Percentiles rank a stretch among this genome's conserved stretches.
These are phyloP conservation scores for Parathielavia hyrcaniae DNA, from an alignment of 495 filamentous ascomycete genomes.

Conservation along the genomic window DNA sequence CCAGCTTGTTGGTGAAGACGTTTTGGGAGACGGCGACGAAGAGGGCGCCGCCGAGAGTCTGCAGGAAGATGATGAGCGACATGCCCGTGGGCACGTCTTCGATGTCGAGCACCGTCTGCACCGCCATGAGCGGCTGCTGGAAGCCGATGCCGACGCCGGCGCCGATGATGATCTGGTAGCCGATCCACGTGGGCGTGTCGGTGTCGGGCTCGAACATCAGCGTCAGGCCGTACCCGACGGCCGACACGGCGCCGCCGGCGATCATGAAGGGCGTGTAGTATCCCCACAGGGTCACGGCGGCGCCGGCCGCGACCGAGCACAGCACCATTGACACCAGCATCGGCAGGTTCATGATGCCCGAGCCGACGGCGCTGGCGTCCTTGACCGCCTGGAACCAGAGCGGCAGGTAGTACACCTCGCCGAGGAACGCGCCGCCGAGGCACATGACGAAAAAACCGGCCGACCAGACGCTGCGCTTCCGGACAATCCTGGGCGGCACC, in stretches of 20 bases:
- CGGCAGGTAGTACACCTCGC: conserved; percentile 67
- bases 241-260: conserved; percentile 48
- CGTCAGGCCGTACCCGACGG: conserved; percentile 66
- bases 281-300: conserved; percentile 54
- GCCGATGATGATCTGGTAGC: conserved; percentile 67
- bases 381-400: conserved; percentile 90
- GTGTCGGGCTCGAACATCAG: conserved; percentile 56
- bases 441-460: conserved; percentile 49
- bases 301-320: conserved; percentile 56
- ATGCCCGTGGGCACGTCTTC: conserved; percentile 63
- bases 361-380: conserved; percentile 56
- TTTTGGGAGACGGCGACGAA: conserved; percentile 73
- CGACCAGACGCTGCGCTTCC: conserved; percentile 60
- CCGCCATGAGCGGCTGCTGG: conserved; percentile 62
- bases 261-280: conserved; percentile 77
- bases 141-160: conserved; percentile 63
- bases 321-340: conserved; percentile 60
- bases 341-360: conserved; percentile 73
- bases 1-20: conserved; percentile 66
- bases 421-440: conserved; percentile 59
- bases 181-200: conserved; percentile 59
- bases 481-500: conserved; percentile 62
- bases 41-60: conserved; percentile 64
- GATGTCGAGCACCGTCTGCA: conserved; percentile 57
- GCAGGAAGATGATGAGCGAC: conserved; percentile 60